A percentile compares a stretch with the other conserved stretches of the same genome.
phyloP scores from a whole-genome alignment of 1,284 basidiomycete genomes.

The Pseudozyma hubeiensis region DNA sequence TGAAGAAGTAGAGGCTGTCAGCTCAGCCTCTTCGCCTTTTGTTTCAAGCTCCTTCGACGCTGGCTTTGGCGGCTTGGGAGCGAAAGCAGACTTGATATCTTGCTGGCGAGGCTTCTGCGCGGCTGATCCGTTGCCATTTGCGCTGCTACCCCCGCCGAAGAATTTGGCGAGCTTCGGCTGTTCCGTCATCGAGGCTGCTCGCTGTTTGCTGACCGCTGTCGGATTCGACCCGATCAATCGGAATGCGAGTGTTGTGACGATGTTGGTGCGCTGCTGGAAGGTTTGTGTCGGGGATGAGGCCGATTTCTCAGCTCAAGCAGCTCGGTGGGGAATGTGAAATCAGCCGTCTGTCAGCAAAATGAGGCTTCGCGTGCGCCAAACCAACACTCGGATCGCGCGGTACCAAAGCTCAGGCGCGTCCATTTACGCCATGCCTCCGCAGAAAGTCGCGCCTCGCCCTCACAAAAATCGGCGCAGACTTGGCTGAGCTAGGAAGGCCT shows the following conservation, averaged over 20 bases:
- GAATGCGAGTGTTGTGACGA: background rate
- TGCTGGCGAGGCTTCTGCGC: conserved; percentile 28
- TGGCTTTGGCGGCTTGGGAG: conserved; percentile 17
- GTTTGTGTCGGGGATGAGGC: too few species aligned
- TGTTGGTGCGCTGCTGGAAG: background rate
- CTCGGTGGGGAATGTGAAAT: too few species aligned
- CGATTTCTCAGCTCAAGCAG: background rate
- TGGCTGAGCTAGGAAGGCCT: too few species aligned
- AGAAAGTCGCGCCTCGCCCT: too few species aligned
- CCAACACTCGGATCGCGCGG: conserved; percentile 15
- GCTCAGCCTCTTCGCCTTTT: background rate
- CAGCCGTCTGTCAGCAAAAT: background rate
- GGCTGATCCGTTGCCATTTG: conserved; percentile 9
- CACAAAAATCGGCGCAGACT: too few species aligned
- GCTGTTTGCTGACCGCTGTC: background rate
- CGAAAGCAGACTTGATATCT: conserved; percentile 64
- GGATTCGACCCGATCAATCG: background rate
- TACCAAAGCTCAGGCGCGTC: background rate
- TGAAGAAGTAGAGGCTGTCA: background rate
- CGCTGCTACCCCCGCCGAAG: conserved; percentile 31
- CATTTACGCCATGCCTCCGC: conserved; percentile 16
- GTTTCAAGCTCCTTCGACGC: background rate
- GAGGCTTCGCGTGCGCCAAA: conserved; percentile 9
- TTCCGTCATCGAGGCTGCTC: conserved; percentile 21
- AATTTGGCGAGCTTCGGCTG: conserved; percentile 47